Evolutionary conservation across 1,139 yeast genomes (phyloP).

Genomic region (Williopsis jadinii): DNA sequence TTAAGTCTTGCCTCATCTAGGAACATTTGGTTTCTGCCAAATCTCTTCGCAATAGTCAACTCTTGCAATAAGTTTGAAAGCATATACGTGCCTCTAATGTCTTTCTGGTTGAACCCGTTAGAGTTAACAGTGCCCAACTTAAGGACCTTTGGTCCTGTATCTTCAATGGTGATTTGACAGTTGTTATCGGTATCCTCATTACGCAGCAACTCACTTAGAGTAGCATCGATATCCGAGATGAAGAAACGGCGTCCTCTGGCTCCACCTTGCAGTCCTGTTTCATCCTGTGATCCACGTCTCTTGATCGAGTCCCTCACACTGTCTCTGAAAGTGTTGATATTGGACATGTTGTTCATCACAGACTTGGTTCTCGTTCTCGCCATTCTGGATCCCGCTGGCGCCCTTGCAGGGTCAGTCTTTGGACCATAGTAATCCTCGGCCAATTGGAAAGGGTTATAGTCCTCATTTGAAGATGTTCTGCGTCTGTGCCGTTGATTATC

Average conservation of each 20-base stretch:
- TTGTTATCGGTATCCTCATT: constrained; percentile 86
- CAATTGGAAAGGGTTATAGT: constrained; percentile 55
- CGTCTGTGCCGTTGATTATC: background rate
- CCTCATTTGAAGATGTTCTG: constrained; percentile 33
- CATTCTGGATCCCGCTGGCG: constrained; percentile 29
- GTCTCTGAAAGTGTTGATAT: constrained; percentile 11
- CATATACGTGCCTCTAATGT: constrained; percentile 87
- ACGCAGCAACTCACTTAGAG: constrained; percentile 60
- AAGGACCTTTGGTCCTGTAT: constrained; percentile 86
- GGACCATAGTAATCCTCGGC: constrained; percentile 73
- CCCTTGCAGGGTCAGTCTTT: constrained; percentile 45
- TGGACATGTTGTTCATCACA: constrained; percentile 24
- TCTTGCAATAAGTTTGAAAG: constrained; percentile 84
- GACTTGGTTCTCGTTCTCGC: constrained; percentile 47
- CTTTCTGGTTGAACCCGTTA: constrained; percentile 66
- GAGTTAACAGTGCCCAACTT: constrained; percentile 81
- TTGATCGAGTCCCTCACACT: constrained; percentile 23
- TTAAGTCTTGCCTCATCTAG: constrained; percentile 78
- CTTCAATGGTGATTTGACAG: constrained; percentile 87
- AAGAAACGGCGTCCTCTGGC: constrained; percentile 48
- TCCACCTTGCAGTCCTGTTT: constrained; percentile 28
- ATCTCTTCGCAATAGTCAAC: constrained; percentile 75
- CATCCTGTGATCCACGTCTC: constrained; percentile 69
- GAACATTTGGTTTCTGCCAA: constrained; percentile 70
- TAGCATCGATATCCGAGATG: constrained; percentile 68